Evolutionary conservation across 768 basidiomycete genomes (phyloP).

Genomic region (Termitomyces bulborhizus): DNA sequence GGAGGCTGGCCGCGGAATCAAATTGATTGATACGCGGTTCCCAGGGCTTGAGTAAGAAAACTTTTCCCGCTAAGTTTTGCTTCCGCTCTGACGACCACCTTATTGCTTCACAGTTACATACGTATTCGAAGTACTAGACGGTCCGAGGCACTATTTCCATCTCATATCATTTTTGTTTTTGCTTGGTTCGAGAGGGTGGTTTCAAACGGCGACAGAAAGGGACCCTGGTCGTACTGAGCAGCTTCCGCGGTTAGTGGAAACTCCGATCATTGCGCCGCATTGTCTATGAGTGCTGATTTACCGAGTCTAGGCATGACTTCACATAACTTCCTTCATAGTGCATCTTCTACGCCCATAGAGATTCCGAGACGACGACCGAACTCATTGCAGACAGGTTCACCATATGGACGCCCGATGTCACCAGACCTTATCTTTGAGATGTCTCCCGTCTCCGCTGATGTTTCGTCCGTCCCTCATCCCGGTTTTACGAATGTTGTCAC

Average conservation of each 20-base stretch:
- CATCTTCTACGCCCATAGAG: slow-evolving; percentile 37
- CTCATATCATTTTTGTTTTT: not conserved
- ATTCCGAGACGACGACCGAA: slow-evolving; percentile 32
- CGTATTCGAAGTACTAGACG: not conserved
- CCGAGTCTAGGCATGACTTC: slow-evolving; percentile 10
- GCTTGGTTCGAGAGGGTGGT: not conserved
- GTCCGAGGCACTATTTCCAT: not conserved
- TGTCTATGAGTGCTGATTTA: not conserved
- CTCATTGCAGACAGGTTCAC: slow-evolving; percentile 18
- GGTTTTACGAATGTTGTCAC: slow-evolving; percentile 16
- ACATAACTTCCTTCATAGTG: slow-evolving; percentile 10
- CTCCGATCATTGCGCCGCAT: slow-evolving; percentile 9
- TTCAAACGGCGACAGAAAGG: not conserved
- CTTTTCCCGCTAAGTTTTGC: slow-evolving; percentile 4
- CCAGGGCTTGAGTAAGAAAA: slow-evolving; percentile 5
- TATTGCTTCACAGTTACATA: not conserved
- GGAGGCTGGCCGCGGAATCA: slow-evolving; percentile 7
- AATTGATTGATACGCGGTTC: slow-evolving; percentile 11
- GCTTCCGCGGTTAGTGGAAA: slow-evolving; percentile 6
- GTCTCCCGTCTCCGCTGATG: slow-evolving; percentile 36
- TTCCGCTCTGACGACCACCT: not conserved
- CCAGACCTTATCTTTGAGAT: slow-evolving; percentile 50
- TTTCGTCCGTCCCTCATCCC: slow-evolving; percentile 15
- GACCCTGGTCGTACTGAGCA: not conserved
- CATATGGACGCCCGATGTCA: slow-evolving; percentile 25